A percentile compares a stretch with the other conserved stretches of the same genome.
phyloP scores from a whole-genome alignment of 371 early-diverging fungal species.

The Coemansia sp. region DNA sequence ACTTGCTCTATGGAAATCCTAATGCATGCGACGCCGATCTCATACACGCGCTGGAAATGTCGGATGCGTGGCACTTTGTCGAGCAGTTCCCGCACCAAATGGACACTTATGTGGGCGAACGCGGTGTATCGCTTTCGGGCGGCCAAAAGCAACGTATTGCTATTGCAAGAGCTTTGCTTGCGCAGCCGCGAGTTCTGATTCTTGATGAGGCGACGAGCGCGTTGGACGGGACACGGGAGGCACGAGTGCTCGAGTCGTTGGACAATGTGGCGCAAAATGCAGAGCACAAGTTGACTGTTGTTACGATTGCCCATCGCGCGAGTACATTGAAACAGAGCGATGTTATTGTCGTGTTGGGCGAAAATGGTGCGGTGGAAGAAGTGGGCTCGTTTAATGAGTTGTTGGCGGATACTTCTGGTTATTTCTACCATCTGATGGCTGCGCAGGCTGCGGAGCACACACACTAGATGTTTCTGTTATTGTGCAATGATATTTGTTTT shows the following conservation, averaged over 20 bases:
- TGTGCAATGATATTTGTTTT: no score
- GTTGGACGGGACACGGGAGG: slow-evolving; percentile 53
- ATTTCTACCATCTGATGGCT: slow-evolving; percentile 47
- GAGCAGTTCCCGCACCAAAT: slow-evolving; percentile 68
- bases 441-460: slow-evolving; percentile 45
- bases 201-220: slow-evolving; percentile 60
- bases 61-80: slow-evolving; percentile 73
- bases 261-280: slow-evolving; percentile 17
- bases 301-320: slow-evolving; percentile 67
- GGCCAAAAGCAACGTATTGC: slow-evolving; percentile 83
- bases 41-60: slow-evolving; percentile 59
- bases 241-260: slow-evolving; percentile 53
- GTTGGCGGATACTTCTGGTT: slow-evolving; percentile 31
- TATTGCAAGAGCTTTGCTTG: slow-evolving; percentile 60
- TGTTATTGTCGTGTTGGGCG: slow-evolving; percentile 47
- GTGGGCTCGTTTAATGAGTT: slow-evolving; percentile 44
- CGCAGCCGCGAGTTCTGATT: slow-evolving; percentile 51
- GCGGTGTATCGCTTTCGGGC: slow-evolving; percentile 82
- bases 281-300: slow-evolving; percentile 39
- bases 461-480: neutral
- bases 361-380: slow-evolving; percentile 49
- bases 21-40: slow-evolving; percentile 60
- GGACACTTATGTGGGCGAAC: slow-evolving; percentile 75
- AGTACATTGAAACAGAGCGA: slow-evolving; percentile 55
- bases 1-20: slow-evolving; percentile 68